Evolutionary conservation across 306 rosid genomes (phyloP).

Genomic region (Sphenostylis stenocarpa): DNA sequence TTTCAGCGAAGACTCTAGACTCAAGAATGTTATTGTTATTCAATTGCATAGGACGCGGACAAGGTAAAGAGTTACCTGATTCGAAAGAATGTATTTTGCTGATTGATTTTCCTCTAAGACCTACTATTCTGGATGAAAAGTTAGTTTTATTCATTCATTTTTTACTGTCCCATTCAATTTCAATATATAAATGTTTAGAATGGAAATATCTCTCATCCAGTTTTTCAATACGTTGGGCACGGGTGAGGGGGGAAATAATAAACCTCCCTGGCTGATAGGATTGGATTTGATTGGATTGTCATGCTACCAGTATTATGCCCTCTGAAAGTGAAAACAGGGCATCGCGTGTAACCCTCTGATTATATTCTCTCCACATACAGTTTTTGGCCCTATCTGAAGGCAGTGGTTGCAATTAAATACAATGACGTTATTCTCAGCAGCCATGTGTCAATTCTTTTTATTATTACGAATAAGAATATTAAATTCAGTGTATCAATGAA

Average conservation of each 20-base stretch:
- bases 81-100: background rate
- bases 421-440: slow-evolving; percentile 14
- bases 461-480: background rate
- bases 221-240: background rate
- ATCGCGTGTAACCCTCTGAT: background rate
- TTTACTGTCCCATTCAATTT: background rate
- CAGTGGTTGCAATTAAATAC: background rate
- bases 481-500: background rate
- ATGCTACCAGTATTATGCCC: background rate
- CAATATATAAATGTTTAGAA: background rate
- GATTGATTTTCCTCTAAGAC: background rate
- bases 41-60: slow-evolving; percentile 4
- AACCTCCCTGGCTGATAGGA: slow-evolving; percentile 1
- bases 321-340: slow-evolving; percentile 19
- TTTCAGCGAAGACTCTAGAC: background rate
- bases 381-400: slow-evolving; percentile 34
- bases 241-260: background rate
- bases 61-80: background rate
- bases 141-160: background rate
- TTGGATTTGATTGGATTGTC: slow-evolving; percentile 36
- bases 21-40: background rate
- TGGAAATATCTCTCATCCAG: background rate
- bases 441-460: background rate
- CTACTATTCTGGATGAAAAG: background rate
- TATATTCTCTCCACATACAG: slow-evolving; percentile 10